Conservation (phyloP, 495 filamentous ascomycete genomes). For the Penicillium herquei region DNA sequence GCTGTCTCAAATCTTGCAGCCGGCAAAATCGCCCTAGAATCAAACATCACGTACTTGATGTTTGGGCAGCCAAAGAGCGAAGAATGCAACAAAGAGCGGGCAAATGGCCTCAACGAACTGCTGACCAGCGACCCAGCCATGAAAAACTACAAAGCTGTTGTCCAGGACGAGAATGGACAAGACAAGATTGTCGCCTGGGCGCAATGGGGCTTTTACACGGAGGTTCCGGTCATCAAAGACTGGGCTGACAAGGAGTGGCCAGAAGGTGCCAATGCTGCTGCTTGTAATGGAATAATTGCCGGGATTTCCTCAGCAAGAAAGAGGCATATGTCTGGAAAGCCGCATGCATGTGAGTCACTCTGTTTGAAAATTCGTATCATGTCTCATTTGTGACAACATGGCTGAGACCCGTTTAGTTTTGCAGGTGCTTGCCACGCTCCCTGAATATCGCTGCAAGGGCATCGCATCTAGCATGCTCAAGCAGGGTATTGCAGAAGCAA, state of each 20-base stretch:
- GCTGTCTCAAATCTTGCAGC: conserved; percentile 1
- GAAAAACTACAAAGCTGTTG: conserved; percentile 9
- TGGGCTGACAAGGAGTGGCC: conserved; percentile 12
- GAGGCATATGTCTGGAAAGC: conserved; percentile 12
- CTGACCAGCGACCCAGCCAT: not conserved
- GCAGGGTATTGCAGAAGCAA: conserved; percentile 5
- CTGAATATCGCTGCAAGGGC: conserved; percentile 7
- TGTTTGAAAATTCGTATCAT: not conserved
- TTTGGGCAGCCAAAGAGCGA: conserved; percentile 5
- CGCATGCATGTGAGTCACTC: conserved; percentile 5
- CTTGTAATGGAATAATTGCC: not conserved
- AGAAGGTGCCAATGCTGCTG: not conserved
- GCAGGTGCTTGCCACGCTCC: conserved; percentile 13
- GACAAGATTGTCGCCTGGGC: conserved; percentile 10
- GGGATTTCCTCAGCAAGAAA: not conserved
- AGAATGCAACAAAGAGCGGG: not conserved
- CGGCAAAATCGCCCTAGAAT: not conserved
- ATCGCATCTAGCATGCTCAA: conserved; percentile 8
- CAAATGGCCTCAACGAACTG: conserved; percentile 5
- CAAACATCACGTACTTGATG: conserved; percentile 3
- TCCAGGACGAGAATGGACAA: conserved; percentile 2
- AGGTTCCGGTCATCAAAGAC: conserved; percentile 6
- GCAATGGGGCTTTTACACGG: conserved; percentile 9
- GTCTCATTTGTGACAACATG: not conserved
- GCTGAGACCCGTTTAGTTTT: conserved; percentile 1